Evolutionary conservation across 768 basidiomycete genomes (phyloP).

Genomic region (Lactarius hatsudake): DNA sequence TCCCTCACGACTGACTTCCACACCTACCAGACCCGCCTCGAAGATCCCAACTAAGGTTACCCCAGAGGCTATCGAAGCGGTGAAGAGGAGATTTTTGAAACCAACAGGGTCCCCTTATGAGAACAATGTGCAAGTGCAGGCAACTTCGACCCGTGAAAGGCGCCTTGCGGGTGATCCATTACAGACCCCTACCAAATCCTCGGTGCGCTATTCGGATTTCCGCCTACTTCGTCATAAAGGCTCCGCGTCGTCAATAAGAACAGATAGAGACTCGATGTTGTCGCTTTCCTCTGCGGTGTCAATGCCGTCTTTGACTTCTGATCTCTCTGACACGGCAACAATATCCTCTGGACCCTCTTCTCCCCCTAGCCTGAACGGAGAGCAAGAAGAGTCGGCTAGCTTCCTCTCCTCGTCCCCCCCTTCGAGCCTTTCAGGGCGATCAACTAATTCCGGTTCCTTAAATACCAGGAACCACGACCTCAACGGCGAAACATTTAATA

Average conservation of each 20-base stretch:
- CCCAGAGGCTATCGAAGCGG: slow-evolving; percentile 55
- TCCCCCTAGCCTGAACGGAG: slow-evolving; percentile 26
- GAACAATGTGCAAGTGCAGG: slow-evolving; percentile 21
- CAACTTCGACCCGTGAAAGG: not conserved
- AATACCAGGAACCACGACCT: slow-evolving; percentile 7
- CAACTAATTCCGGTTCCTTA: slow-evolving; percentile 4
- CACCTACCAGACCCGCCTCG: slow-evolving; percentile 4
- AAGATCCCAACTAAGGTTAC: slow-evolving; percentile 35
- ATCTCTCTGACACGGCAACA: slow-evolving; percentile 57
- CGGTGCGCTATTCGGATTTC: slow-evolving; percentile 21
- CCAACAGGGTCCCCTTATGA: slow-evolving; percentile 33
- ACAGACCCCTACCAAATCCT: slow-evolving; percentile 19
- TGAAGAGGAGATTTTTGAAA: slow-evolving; percentile 56
- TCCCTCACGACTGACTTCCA: slow-evolving; percentile 2
- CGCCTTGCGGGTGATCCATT: not conserved
- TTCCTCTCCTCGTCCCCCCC: slow-evolving; percentile 49
- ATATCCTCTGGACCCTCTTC: slow-evolving; percentile 55
- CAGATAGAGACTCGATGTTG: slow-evolving; percentile 31
- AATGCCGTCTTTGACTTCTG: slow-evolving; percentile 59
- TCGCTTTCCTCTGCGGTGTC: slow-evolving; percentile 41
- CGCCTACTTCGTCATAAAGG: slow-evolving; percentile 18
- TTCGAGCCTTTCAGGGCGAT: slow-evolving; percentile 8
- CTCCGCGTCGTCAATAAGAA: slow-evolving; percentile 24
- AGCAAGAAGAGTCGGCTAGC: slow-evolving; percentile 13
- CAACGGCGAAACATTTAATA: slow-evolving; percentile 3